phyloP scores from a whole-genome alignment of 2,329 filamentous ascomycete species.

The Exophiala calicioides region DNA sequence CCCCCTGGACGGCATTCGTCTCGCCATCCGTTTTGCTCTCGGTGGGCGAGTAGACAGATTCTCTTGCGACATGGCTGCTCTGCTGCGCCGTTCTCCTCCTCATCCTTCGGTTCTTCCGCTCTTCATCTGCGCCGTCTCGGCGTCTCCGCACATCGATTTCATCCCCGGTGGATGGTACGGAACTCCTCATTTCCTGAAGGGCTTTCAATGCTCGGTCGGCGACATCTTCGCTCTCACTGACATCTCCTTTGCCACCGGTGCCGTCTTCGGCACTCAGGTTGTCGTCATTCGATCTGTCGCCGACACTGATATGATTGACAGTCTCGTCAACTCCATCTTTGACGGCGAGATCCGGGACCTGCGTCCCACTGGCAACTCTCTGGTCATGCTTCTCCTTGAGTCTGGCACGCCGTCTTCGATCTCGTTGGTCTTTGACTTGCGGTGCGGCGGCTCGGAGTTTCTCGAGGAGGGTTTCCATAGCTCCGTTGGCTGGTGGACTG shows the following conservation, averaged over 20 bases:
- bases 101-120: slow-evolving; percentile 67
- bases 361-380: slow-evolving; percentile 82
- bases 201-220: slow-evolving; percentile 81
- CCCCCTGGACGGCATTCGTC: too few relatives aligned
- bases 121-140: slow-evolving; percentile 76
- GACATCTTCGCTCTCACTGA: slow-evolving; percentile 67
- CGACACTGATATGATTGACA: slow-evolving; percentile 40
- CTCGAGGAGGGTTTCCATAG: slow-evolving; percentile 94
- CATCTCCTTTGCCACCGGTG: slow-evolving; percentile 37
- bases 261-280: slow-evolving; percentile 25
- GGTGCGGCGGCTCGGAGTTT: slow-evolving; percentile 92
- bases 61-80: slow-evolving; percentile 35
- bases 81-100: slow-evolving; percentile 62
- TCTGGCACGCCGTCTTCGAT: slow-evolving; percentile 80
- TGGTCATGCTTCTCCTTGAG: slow-evolving; percentile 90
- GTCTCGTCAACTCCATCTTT: slow-evolving; percentile 59
- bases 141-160: slow-evolving; percentile 61
- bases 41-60: slow-evolving; percentile 26
- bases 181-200: slow-evolving; percentile 77
- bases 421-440: slow-evolving; percentile 83
- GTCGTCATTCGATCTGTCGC: slow-evolving; percentile 31
- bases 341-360: slow-evolving; percentile 68
- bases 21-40: slow-evolving; percentile 19
- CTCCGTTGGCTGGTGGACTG: slow-evolving; percentile 75
- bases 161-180: slow-evolving; percentile 48